Percentiles rank a stretch among this genome's conserved stretches.
Conservation (phyloP, 2,329 filamentous ascomycete genomes). For the Fusarium nematophilum region DNA sequence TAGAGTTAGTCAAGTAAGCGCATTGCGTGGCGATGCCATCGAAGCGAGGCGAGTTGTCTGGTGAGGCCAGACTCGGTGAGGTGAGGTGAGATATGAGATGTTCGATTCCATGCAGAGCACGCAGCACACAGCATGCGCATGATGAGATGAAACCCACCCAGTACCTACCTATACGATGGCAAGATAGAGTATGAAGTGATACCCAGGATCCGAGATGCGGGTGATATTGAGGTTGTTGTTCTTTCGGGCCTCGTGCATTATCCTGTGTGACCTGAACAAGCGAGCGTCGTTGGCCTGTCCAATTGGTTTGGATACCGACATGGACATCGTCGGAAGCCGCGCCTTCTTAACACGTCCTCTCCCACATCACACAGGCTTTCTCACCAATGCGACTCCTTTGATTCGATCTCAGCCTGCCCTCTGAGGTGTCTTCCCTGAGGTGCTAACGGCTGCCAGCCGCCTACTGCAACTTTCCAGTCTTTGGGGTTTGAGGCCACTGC, state of each 20-base stretch:
- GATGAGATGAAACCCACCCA: slow-evolving; percentile 12
- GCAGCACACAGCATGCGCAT: not conserved
- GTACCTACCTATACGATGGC: not conserved
- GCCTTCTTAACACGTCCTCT: slow-evolving; percentile 40
- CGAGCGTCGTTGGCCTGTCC: slow-evolving; percentile 17
- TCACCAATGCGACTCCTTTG: slow-evolving; percentile 22
- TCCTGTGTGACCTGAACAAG: slow-evolving; percentile 14
- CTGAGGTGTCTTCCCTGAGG: slow-evolving; percentile 16
- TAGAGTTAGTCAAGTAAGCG: no score
- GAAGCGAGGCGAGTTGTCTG: slow-evolving; percentile 19
- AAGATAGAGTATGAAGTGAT: not conserved
- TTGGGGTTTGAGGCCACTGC: slow-evolving; percentile 30
- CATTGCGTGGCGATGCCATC: no score
- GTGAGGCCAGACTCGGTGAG: slow-evolving; percentile 13
- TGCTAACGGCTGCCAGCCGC: slow-evolving; percentile 28
- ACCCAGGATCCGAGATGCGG: slow-evolving; percentile 11
- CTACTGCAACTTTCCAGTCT: slow-evolving; percentile 14
- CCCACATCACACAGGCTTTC: slow-evolving; percentile 28
- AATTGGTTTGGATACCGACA: slow-evolving; percentile 31
- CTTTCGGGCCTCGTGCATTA: slow-evolving; percentile 31
- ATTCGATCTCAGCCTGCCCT: slow-evolving; percentile 7
- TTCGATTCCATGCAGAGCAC: slow-evolving; percentile 14
- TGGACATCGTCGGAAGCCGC: slow-evolving; percentile 23
- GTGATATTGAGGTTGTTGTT: slow-evolving; percentile 19
- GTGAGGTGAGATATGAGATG: slow-evolving; percentile 24